Evolutionary conservation across 768 basidiomycete genomes (phyloP).

Genomic region (Botryobasidium botryosum): DNA sequence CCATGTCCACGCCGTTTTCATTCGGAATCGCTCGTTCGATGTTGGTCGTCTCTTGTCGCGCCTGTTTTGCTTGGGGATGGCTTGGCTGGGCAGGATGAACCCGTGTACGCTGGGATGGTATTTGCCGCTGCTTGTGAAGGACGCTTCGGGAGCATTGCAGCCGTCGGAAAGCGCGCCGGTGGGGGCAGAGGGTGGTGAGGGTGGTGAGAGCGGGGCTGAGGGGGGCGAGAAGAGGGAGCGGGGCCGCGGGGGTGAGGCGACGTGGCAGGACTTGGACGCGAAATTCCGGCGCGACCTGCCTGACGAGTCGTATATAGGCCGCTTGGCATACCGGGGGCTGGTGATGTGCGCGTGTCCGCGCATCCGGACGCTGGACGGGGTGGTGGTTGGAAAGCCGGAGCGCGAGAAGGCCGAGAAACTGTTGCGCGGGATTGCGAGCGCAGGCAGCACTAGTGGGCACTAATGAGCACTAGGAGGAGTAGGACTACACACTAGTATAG

Average conservation of each 20-base stretch:
- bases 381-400: slow-evolving; percentile 70
- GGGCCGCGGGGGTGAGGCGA: slow-evolving; percentile 6
- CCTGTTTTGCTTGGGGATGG: too few relatives aligned
- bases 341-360: slow-evolving; percentile 58
- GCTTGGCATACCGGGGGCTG: slow-evolving; percentile 78
- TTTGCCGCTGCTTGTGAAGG: slow-evolving; percentile 63
- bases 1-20: too few relatives aligned
- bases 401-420: slow-evolving; percentile 62
- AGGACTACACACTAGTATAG: too few relatives aligned
- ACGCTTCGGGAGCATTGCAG: slow-evolving; percentile 47
- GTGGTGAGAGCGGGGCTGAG: slow-evolving; percentile 8
- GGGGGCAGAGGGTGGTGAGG: slow-evolving; percentile 10
- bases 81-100: slow-evolving; percentile 51
- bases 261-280: slow-evolving; percentile 64
- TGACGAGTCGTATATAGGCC: slow-evolving; percentile 70
- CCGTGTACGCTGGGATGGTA: slow-evolving; percentile 95
- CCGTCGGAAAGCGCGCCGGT: slow-evolving; percentile 28
- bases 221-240: slow-evolving; percentile 8
- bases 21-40: too few relatives aligned
- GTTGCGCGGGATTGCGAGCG: slow-evolving; percentile 30
- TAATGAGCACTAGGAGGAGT: too few relatives aligned
- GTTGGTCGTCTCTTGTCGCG: too few relatives aligned
- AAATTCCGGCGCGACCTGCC: slow-evolving; percentile 84
- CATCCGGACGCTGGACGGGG: slow-evolving; percentile 69
- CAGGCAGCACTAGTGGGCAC: too few relatives aligned